These are phyloP conservation scores for Penicillium sp. DNA, from an alignment of 2,329 filamentous ascomycete genomes.

Conservation along the genomic window DNA sequence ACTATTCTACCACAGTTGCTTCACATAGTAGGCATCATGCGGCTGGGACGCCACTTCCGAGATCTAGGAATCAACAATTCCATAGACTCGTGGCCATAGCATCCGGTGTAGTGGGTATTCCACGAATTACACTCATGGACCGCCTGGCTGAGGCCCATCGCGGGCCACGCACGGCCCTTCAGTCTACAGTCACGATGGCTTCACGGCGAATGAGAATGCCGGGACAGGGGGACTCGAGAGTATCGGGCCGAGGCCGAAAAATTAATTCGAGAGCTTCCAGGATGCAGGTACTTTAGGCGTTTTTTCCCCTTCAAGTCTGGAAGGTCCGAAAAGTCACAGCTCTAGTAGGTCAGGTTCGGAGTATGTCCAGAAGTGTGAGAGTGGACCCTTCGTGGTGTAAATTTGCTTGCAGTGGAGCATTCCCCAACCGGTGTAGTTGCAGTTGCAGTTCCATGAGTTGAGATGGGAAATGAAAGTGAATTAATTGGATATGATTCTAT, in stretches of 20 bases:
- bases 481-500: neutral
- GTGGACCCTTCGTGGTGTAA: constrained; percentile 5
- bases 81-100: neutral
- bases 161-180: constrained; percentile 3
- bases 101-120: neutral
- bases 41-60: neutral
- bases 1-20: constrained; percentile 1
- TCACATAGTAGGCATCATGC: neutral
- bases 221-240: neutral
- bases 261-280: neutral
- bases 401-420: constrained; percentile 7
- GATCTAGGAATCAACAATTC: neutral
- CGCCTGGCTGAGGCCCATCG: neutral
- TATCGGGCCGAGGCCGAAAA: constrained; percentile 17
- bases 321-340: neutral
- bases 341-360: neutral
- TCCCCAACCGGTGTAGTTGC: constrained; percentile 1
- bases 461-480: neutral
- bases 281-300: constrained; percentile 8
- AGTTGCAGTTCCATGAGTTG: neutral
- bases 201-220: constrained; percentile 7
- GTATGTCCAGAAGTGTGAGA: neutral
- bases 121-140: constrained; percentile 8
- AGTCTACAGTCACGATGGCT: neutral
- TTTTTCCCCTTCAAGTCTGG: neutral